Evolutionary conservation across 2,329 filamentous ascomycete species (phyloP).

Genomic region (Beauveria sp.): DNA sequence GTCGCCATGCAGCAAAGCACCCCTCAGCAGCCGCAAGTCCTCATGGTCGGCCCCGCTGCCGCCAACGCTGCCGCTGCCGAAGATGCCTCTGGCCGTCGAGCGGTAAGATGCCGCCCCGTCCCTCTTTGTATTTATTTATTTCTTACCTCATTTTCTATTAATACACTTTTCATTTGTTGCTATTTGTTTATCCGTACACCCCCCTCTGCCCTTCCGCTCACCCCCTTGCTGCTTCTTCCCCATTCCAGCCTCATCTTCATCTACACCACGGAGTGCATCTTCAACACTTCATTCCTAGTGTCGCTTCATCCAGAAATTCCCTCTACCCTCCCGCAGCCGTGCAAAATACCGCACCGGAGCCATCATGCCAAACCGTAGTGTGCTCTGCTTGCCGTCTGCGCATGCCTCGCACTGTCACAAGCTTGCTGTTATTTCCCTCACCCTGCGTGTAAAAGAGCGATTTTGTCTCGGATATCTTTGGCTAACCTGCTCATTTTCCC

Average conservation of each 20-base stretch:
- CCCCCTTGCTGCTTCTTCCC: neutral
- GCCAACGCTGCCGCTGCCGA: neutral
- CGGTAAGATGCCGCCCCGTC: slow-evolving; percentile 6
- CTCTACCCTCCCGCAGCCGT: neutral
- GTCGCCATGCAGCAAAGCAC: slow-evolving; percentile 4
- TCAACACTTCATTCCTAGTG: neutral
- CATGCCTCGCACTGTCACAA: neutral
- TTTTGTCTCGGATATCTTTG: neutral
- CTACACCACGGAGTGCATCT: neutral
- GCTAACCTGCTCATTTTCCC: slow-evolving; percentile 12
- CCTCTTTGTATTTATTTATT: neutral
- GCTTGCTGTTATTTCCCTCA: slow-evolving; percentile 5
- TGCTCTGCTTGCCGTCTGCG: neutral
- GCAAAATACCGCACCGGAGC: slow-evolving; percentile 1
- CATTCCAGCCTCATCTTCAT: neutral
- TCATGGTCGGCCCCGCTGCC: slow-evolving; percentile 9
- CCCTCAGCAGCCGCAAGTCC: neutral
- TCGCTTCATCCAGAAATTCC: neutral
- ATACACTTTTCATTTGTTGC: neutral
- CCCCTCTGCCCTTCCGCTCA: neutral
- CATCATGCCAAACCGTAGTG: neutral
- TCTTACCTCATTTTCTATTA: neutral
- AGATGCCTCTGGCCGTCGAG: slow-evolving; percentile 12
- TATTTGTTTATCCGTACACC: neutral
- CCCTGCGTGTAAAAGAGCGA: neutral